Conservation (phyloP, 805 yeast species). For the Lachancea lanzarotensis region DNA sequence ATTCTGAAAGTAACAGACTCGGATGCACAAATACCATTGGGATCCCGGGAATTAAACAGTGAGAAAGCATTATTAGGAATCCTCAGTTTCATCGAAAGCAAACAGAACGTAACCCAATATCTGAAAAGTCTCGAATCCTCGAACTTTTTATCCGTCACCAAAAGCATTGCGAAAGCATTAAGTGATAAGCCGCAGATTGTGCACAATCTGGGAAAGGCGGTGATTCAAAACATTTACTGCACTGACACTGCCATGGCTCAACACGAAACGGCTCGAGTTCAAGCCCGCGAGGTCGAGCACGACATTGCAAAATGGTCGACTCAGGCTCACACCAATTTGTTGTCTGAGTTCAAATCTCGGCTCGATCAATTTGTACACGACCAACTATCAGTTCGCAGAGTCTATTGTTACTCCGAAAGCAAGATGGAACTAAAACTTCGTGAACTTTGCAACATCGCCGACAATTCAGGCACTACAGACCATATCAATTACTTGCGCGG, state of each 20-base stretch:
- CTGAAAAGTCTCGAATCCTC: conserved; percentile 21
- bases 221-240: conserved; percentile 11
- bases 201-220: conserved; percentile 10
- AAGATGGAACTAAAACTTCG: conserved; percentile 24
- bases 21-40: background rate
- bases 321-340: conserved; percentile 29
- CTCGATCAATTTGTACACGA: conserved; percentile 21
- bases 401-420: conserved; percentile 29
- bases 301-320: conserved; percentile 28
- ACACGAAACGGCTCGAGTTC: conserved; percentile 12
- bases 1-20: conserved; percentile 9
- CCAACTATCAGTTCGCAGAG: conserved; percentile 30
- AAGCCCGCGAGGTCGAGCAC: conserved; percentile 14
- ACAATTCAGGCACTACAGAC: conserved; percentile 21
- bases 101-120: conserved; percentile 25
- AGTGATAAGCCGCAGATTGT: conserved; percentile 15
- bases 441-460: conserved; percentile 22
- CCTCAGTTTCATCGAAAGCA: conserved; percentile 23
- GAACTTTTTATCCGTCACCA: conserved; percentile 17
- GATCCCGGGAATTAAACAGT: conserved; percentile 23
- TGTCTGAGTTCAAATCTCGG: conserved; percentile 24
- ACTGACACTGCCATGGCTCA: conserved; percentile 16
- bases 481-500: conserved; percentile 32
- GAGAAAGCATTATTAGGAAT: conserved; percentile 18
- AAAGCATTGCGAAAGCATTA: conserved; percentile 10